Evolutionary conservation across 352 stramenopile genomes (phyloP).

Genomic region (Pythium monospermum): DNA sequence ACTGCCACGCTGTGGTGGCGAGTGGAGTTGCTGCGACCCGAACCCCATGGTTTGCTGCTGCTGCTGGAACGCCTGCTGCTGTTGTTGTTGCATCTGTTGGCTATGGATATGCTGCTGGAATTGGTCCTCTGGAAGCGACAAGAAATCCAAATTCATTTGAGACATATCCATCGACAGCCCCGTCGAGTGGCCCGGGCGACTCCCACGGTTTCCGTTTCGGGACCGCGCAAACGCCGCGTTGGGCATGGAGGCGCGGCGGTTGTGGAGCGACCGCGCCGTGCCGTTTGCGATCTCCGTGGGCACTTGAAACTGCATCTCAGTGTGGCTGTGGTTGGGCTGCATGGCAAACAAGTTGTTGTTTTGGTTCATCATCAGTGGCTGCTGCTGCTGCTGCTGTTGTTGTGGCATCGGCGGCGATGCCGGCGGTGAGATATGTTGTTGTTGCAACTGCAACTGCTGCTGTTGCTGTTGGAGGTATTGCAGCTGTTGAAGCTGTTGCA

Average conservation of each 20-base stretch:
- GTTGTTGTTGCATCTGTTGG: slow-evolving; percentile 31
- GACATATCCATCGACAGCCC: slow-evolving; percentile 82
- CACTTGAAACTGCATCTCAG: slow-evolving; percentile 21
- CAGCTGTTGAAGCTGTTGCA: slow-evolving; percentile 5
- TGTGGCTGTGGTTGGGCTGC: slow-evolving; percentile 1
- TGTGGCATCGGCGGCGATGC: slow-evolving; percentile 3
- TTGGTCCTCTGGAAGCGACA: slow-evolving; percentile 58
- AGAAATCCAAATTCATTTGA: slow-evolving; percentile 70
- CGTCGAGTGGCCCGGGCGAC: slow-evolving; percentile 34
- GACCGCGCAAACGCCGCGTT: slow-evolving; percentile 22
- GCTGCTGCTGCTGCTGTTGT: slow-evolving; percentile 6
- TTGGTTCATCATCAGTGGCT: slow-evolving; percentile 8
- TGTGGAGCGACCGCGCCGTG: slow-evolving; percentile 49
- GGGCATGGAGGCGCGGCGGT: slow-evolving; percentile 42
- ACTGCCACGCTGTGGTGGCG: slow-evolving; percentile 20
- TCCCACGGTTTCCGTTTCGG: slow-evolving; percentile 25
- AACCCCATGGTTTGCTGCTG: slow-evolving; percentile 17
- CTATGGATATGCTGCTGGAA: slow-evolving; percentile 37
- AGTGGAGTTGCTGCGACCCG: slow-evolving; percentile 15
- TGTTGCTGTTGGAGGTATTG: background rate
- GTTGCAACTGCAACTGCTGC: slow-evolving; percentile 4
- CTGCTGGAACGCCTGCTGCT: slow-evolving; percentile 24
- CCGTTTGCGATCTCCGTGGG: slow-evolving; percentile 54
- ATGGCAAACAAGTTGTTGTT: slow-evolving; percentile 17
- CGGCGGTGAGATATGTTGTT: slow-evolving; percentile 3